A percentile compares a stretch with the other conserved stretches of the same genome.
phyloP scores from a whole-genome alignment of 2,329 filamentous ascomycete genomes.

The Pseudopyrenochaeta lycopersici region DNA sequence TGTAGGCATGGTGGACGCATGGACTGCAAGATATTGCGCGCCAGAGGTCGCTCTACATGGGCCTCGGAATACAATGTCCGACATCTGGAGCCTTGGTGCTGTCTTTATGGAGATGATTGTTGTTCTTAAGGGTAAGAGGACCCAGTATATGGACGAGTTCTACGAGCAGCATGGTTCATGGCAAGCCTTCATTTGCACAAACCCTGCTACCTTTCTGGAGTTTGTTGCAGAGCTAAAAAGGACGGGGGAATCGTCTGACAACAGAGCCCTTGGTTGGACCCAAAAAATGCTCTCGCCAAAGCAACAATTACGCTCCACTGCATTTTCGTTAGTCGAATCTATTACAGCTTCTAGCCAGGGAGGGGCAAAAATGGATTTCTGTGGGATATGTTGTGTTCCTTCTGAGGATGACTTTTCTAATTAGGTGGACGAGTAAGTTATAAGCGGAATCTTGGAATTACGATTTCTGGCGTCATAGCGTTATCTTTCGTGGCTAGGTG shows the following conservation, averaged over 20 bases:
- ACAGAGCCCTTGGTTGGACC: slow-evolving; percentile 15
- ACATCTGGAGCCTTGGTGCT: slow-evolving; percentile 27
- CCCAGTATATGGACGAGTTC: slow-evolving; percentile 12
- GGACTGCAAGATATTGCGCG: slow-evolving; percentile 25
- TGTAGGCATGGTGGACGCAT: slow-evolving; percentile 14
- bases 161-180: slow-evolving; percentile 13
- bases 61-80: slow-evolving; percentile 19
- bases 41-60: slow-evolving; percentile 18
- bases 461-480: too few species aligned
- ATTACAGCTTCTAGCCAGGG: slow-evolving; percentile 11
- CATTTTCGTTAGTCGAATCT: slow-evolving; percentile 16
- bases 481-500: too few species aligned
- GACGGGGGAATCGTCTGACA: slow-evolving; percentile 10
- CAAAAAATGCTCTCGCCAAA: slow-evolving; percentile 17
- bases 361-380: slow-evolving; percentile 11
- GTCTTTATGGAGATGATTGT: slow-evolving; percentile 27
- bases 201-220: slow-evolving; percentile 6
- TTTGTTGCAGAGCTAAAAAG: slow-evolving; percentile 10
- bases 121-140: slow-evolving; percentile 17
- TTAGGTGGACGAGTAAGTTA: neutral
- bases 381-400: slow-evolving; percentile 27
- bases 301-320: slow-evolving; percentile 16
- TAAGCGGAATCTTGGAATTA: too few species aligned
- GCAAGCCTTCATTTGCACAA: slow-evolving; percentile 16
- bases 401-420: slow-evolving; percentile 13